Conservation (phyloP, 768 basidiomycete species). For the Boletus pseudopeckii region DNA sequence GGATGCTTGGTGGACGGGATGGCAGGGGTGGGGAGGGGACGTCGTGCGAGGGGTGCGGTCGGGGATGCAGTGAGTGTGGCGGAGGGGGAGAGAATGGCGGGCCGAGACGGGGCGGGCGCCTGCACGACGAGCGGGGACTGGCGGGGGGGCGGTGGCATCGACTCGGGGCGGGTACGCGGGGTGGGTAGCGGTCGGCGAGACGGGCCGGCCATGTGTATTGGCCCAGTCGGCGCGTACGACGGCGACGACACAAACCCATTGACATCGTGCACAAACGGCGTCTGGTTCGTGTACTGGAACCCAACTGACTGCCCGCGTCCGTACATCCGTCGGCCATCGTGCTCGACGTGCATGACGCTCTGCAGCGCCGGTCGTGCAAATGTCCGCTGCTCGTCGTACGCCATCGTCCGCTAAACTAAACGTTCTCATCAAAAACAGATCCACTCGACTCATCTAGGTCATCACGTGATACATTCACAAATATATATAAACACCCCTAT, state of each 20-base stretch:
- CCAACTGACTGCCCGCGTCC: slow-evolving; percentile 12
- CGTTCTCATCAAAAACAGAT: slow-evolving; percentile 9
- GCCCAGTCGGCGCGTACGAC: slow-evolving; percentile 8
- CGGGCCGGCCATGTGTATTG: slow-evolving; percentile 19
- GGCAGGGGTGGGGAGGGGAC: slow-evolving; percentile 22
- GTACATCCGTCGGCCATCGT: slow-evolving; percentile 1
- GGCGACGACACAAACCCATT: slow-evolving; percentile 10
- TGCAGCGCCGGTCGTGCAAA: slow-evolving; percentile 8
- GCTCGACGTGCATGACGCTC: slow-evolving; percentile 13
- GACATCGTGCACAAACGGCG: slow-evolving; percentile 6
- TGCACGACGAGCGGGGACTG: slow-evolving; percentile 23
- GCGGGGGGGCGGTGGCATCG: slow-evolving; percentile 21
- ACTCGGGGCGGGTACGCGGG: slow-evolving; percentile 27
- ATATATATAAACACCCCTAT: slow-evolving; percentile 23
- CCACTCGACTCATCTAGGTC: not conserved
- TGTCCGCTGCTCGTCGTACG: slow-evolving; percentile 22
- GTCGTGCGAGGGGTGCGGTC: slow-evolving; percentile 16
- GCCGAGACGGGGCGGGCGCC: slow-evolving; percentile 31
- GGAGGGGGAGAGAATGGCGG: slow-evolving; percentile 25
- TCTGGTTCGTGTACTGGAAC: slow-evolving; percentile 18
- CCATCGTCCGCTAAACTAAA: slow-evolving; percentile 13
- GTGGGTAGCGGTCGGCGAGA: slow-evolving; percentile 30
- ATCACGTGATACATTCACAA: slow-evolving; percentile 17
- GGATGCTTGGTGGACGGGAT: slow-evolving; percentile 16
- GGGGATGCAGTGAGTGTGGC: slow-evolving; percentile 18